Evolutionary conservation across 2,329 filamentous ascomycete genomes (phyloP).

Genomic region (Madurella fahalii): DNA sequence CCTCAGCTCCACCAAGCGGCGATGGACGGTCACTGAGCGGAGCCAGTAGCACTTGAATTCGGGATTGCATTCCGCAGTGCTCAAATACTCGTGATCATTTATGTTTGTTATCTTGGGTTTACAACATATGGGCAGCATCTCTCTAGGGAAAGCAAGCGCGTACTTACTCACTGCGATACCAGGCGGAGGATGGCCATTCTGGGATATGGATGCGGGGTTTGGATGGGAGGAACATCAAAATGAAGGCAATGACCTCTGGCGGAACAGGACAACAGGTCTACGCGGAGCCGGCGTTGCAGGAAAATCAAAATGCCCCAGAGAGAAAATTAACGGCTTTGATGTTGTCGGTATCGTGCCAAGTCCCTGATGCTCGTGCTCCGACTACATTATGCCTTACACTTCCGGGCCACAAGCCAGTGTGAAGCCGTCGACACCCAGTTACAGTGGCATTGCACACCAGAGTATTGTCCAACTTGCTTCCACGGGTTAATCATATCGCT

Average conservation of each 20-base stretch:
- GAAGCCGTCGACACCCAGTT: too few species aligned
- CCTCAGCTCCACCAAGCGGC: constrained; percentile 44
- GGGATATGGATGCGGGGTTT: too few species aligned
- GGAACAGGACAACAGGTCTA: background rate
- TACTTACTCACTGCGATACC: background rate
- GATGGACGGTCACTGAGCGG: constrained; percentile 54
- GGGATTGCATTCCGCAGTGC: background rate
- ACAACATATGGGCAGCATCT: background rate
- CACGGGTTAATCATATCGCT: background rate
- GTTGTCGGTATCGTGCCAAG: too few species aligned
- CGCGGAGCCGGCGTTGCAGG: background rate
- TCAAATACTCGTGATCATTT: background rate
- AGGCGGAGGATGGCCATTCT: background rate
- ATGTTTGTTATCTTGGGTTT: background rate
- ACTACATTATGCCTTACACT: too few species aligned
- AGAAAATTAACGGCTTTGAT: too few species aligned
- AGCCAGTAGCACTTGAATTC: constrained; percentile 7
- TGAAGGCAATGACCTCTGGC: too few species aligned
- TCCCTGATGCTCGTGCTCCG: too few species aligned
- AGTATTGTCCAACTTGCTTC: too few species aligned
- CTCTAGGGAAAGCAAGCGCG: background rate
- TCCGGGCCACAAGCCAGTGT: too few species aligned
- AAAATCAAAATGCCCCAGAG: background rate
- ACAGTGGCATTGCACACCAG: too few species aligned
- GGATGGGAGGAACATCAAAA: too few species aligned